Base-by-base conservation (phyloP, 306 rosid species). In the Glycyrrhiza uralensis region DNA sequence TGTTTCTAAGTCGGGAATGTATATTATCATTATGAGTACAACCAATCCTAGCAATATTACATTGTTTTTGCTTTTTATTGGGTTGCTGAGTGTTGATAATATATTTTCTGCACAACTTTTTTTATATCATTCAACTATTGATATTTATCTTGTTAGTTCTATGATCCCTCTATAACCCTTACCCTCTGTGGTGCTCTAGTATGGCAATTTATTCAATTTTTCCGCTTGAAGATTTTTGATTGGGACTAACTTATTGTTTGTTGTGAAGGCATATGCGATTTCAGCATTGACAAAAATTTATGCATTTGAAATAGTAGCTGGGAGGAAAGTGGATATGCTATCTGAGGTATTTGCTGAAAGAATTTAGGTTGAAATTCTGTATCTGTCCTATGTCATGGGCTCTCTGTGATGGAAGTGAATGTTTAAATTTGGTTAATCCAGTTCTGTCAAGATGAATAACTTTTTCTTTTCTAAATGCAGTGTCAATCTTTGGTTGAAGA, bases 401-500 rank as follows among this genome's bases (percentile, higher is more conserved):
- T 62, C 67, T 72, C 60, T 51, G 29, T 39, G 12, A 35, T 55
- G 54, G 45, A 56, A 56, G 70, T 72, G 33, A 22, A 44, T 59
- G 23, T 36, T 68, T 69, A 19, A 63, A 49, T 66, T 9, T 75
- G 42, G 35, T 29, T 15, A 50, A 66, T 33, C 33, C 2, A 7
- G 13, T 46, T 29, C 14, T 67, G 26, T 18, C 23, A 38, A 6
- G 17, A 26, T 41, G 69, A 38, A 35, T 67, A 28, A 66, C 42
- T 45, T 41, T 45, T 69, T 56, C 74, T 52, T 75, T 58, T 81
- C 78, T 51, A 44, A 57, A 10, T 76, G 77, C 78, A 92, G 97
- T 92, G 93, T 71, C 93, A 85, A 83, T 84, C 96, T 69, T 87
- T 92, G 86, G 68, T 87, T 59, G 97, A 92, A 79, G 96, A 85